A percentile compares a stretch with the other conserved stretches of the same genome.
Evolutionary conservation across 2,329 filamentous ascomycete species (phyloP).

Genomic region (Phoma herbarum): DNA sequence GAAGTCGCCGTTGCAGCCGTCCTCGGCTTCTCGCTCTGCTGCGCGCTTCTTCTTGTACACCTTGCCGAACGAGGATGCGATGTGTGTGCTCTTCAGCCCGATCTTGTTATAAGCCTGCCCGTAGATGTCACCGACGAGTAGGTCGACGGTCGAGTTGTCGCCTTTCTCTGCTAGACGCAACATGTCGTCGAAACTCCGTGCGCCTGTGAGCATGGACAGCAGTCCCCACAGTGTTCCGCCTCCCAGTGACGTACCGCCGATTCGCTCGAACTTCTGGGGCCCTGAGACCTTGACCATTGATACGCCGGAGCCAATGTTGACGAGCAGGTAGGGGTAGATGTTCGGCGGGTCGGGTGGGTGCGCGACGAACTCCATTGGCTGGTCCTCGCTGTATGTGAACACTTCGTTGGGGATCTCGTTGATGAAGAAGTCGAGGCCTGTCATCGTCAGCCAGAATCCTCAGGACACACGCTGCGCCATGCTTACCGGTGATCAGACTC

Average conservation of each 20-base stretch:
- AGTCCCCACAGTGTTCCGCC: constrained; percentile 98
- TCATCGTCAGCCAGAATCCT: not conserved
- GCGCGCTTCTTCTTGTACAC: constrained; percentile 92
- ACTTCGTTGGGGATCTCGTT: constrained; percentile 97
- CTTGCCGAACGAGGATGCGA: constrained; percentile 95
- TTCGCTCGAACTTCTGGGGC: constrained; percentile 83
- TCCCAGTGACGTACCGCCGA: constrained; percentile 92
- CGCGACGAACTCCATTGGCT: constrained; percentile 88
- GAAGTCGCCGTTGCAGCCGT: constrained; percentile 64
- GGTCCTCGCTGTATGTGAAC: constrained; percentile 85
- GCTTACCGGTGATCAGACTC: constrained; percentile 88
- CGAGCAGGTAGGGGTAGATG: constrained; percentile 95
- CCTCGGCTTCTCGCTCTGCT: constrained; percentile 80
- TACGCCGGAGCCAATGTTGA: constrained; percentile 97
- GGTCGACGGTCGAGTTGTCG: constrained; percentile 92
- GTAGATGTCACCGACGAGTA: constrained; percentile 98
- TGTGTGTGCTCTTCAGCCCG: constrained; percentile 92
- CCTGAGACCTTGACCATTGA: constrained; percentile 97
- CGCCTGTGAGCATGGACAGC: constrained; percentile 89
- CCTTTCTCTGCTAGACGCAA: constrained; percentile 87
- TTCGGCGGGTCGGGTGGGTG: constrained; percentile 67
- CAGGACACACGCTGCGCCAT: not conserved
- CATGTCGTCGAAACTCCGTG: constrained; percentile 97
- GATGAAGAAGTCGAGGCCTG: constrained; percentile 97
- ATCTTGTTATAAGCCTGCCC: constrained; percentile 96